Conservation (phyloP, 768 basidiomycete genomes). For the Tulasnella sp. region DNA sequence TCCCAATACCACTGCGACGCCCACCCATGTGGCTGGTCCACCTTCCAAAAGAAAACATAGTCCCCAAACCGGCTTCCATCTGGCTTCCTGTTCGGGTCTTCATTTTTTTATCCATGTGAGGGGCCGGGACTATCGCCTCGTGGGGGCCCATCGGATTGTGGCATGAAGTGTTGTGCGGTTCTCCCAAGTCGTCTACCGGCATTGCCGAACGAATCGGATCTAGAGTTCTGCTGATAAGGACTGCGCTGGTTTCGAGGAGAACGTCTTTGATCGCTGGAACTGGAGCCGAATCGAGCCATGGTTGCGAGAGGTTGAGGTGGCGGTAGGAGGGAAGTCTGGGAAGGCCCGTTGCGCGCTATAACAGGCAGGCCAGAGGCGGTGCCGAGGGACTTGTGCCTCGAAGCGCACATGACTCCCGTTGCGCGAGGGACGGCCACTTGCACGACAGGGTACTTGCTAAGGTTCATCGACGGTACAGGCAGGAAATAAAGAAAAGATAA, state of each 20-base stretch:
- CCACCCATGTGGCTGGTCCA: conserved; percentile 31
- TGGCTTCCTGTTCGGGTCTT: background rate
- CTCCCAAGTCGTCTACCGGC: background rate
- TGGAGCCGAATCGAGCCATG: background rate
- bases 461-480: background rate
- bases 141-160: background rate
- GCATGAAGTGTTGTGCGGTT: background rate
- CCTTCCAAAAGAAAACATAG: conserved; percentile 24
- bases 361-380: background rate
- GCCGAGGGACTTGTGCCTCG: background rate
- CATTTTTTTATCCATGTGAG: background rate
- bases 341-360: background rate
- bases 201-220: background rate
- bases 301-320: background rate
- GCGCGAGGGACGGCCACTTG: background rate
- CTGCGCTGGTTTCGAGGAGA: background rate
- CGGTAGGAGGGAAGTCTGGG: background rate
- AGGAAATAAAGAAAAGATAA: background rate
- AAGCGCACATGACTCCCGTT: background rate
- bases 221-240: background rate
- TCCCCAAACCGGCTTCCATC: background rate
- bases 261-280: background rate
- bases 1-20: conserved; percentile 44
- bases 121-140: background rate
- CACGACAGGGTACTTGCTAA: background rate